Evolutionary conservation across 306 rosid species (phyloP).

Genomic region (Mucuna pruriens): DNA sequence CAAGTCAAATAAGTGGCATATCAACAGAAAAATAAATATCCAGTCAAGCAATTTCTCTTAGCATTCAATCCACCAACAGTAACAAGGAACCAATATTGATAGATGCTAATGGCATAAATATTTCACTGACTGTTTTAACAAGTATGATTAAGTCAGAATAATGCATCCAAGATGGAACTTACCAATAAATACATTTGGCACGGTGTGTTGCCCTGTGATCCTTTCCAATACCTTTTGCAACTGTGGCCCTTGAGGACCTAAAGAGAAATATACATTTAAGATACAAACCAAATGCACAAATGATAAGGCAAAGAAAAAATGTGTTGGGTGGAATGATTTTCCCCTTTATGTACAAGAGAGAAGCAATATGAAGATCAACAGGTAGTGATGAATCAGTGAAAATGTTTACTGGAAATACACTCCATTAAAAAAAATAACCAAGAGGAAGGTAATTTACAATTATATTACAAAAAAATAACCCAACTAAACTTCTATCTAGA

Average conservation of each 20-base stretch:
- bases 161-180: constrained; percentile 34
- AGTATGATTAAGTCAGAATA: not conserved
- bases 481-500: not conserved
- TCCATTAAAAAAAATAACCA: not conserved
- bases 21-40: not conserved
- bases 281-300: constrained; percentile 13
- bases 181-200: constrained; percentile 98
- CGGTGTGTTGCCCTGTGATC: constrained; percentile 92
- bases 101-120: not conserved
- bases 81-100: not conserved
- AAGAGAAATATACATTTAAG: constrained; percentile 28
- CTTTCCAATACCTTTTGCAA: constrained; percentile 85
- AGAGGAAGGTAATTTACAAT: not conserved
- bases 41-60: not conserved
- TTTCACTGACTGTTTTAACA: not conserved
- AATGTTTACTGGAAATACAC: not conserved
- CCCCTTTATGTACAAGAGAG: not conserved
- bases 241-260: constrained; percentile 98
- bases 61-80: not conserved
- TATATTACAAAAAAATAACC: not conserved
- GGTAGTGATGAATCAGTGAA: not conserved
- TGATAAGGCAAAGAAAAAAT: not conserved
- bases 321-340: not conserved
- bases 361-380: not conserved
- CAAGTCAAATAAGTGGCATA: not conserved